Evolutionary conservation across 345 rosid genomes (phyloP).

Genomic region (Rhizophora mangle): DNA sequence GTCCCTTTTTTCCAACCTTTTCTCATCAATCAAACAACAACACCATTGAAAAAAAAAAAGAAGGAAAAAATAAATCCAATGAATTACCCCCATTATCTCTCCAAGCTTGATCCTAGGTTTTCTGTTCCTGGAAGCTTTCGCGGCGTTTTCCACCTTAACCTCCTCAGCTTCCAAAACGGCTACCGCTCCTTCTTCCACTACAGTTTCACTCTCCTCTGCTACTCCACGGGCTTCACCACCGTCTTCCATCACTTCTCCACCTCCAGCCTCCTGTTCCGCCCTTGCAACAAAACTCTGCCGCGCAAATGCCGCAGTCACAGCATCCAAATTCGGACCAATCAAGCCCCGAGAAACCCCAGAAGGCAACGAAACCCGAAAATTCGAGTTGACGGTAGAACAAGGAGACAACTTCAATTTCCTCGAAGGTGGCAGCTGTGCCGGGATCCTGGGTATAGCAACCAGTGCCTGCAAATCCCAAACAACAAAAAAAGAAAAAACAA

Average conservation of each 20-base stretch:
- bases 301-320: slow-evolving; percentile 25
- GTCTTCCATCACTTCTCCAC: slow-evolving; percentile 36
- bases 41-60: not conserved
- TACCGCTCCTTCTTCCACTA: slow-evolving; percentile 28
- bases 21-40: no score
- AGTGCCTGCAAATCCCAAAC: slow-evolving; percentile 39
- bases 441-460: slow-evolving; percentile 45
- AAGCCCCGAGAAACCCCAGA: slow-evolving; percentile 36
- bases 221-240: slow-evolving; percentile 16
- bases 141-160: slow-evolving; percentile 20
- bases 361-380: slow-evolving; percentile 27
- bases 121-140: slow-evolving; percentile 46
- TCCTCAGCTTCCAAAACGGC: slow-evolving; percentile 26
- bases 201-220: slow-evolving; percentile 34
- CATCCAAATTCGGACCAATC: slow-evolving; percentile 24
- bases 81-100: slow-evolving; percentile 67
- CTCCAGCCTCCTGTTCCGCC: slow-evolving; percentile 51
- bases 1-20: no score
- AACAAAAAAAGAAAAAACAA: not conserved
- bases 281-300: slow-evolving; percentile 44
- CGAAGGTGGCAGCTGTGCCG: slow-evolving; percentile 24
- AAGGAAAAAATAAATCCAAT: not conserved
- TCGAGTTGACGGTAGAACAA: slow-evolving; percentile 15
- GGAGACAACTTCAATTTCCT: slow-evolving; percentile 47
- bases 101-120: slow-evolving; percentile 59